phyloP scores from a whole-genome alignment of 352 stramenopile species.

The Globisporangium abappressorium region DNA sequence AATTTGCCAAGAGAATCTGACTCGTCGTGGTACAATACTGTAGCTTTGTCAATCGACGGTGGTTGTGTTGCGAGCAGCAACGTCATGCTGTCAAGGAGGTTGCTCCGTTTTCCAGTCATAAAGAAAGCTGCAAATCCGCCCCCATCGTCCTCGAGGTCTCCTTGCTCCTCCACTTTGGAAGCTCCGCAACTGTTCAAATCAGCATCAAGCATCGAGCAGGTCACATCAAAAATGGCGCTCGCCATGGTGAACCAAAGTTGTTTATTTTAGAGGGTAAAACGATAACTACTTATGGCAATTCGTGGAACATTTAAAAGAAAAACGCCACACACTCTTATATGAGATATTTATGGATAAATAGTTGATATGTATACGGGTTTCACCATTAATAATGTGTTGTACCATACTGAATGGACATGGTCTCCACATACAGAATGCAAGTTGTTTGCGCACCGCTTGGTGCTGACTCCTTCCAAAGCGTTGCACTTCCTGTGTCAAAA shows the following conservation, averaged over 20 bases:
- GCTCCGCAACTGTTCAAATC: background rate
- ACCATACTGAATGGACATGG: background rate
- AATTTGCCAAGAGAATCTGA: background rate
- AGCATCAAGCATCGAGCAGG: background rate
- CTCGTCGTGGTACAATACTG: background rate
- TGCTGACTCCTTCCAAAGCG: background rate
- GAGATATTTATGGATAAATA: background rate
- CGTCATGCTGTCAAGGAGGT: background rate
- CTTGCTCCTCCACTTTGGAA: background rate
- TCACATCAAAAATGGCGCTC: background rate
- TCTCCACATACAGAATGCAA: background rate
- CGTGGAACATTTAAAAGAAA: background rate
- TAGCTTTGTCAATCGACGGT: background rate
- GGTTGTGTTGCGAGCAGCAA: background rate
- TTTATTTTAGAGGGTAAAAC: background rate
- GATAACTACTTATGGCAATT: background rate
- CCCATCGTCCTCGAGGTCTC: conserved; percentile 1
- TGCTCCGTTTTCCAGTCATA: background rate
- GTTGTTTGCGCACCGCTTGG: background rate
- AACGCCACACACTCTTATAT: background rate
- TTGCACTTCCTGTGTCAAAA: background rate
- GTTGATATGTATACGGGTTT: background rate
- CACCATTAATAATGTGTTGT: background rate
- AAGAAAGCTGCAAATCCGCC: background rate
- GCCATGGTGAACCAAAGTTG: background rate